These are phyloP conservation scores for Effrenium voratum DNA, from an alignment of 73 alveolate genomes.

Conservation along the genomic window DNA sequence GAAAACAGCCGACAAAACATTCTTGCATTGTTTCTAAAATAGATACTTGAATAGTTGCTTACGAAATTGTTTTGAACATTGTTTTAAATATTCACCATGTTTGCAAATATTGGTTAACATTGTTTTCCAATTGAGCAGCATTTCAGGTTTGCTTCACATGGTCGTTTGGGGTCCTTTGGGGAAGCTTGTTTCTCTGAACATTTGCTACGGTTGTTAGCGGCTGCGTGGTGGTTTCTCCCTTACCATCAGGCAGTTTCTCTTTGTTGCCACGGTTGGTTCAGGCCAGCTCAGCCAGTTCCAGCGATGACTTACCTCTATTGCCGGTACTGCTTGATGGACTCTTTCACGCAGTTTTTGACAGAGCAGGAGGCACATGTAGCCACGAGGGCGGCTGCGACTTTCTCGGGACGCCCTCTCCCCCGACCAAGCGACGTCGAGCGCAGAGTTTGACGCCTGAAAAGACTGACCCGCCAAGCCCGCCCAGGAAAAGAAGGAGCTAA, in stretches of 20 bases:
- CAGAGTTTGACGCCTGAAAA: background rate
- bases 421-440: background rate
- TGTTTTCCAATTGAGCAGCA: background rate
- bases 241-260: background rate
- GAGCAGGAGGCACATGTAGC: background rate
- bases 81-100: background rate
- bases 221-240: background rate
- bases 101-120: background rate
- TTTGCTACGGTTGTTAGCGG: background rate
- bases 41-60: no score
- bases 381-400: background rate
- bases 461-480: background rate
- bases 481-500: background rate
- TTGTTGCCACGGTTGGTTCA: background rate
- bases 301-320: background rate
- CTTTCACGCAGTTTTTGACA: slow-evolving; percentile 18
- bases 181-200: background rate
- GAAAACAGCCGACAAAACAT: no score
- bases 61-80: background rate
- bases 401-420: slow-evolving; percentile 1
- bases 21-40: no score
- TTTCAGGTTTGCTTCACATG: background rate
- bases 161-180: no score
- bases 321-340: no score
- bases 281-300: background rate